Percentiles rank a stretch among this genome's conserved stretches.
phyloP scores from a whole-genome alignment of 139 green algal species.

The Chlamydomonas schloesseri region DNA sequence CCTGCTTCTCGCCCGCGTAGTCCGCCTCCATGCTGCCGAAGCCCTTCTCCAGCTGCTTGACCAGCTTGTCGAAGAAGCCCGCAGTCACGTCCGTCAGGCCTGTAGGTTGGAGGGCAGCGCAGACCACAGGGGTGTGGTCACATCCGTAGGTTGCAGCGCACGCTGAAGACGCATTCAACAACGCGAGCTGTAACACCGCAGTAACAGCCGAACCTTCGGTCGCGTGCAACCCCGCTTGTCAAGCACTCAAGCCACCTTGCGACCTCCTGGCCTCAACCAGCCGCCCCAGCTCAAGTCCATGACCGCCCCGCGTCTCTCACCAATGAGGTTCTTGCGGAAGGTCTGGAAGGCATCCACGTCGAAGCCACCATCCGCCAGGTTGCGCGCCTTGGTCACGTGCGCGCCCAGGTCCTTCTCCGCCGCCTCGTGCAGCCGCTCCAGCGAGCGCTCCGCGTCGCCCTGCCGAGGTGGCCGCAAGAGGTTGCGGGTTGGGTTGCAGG shows the following conservation, averaged over 20 bases:
- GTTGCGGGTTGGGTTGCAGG: too few relatives aligned
- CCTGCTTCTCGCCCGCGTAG: slow-evolving; percentile 54
- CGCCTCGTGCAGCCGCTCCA: slow-evolving; percentile 88
- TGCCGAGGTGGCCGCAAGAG: slow-evolving; percentile 48
- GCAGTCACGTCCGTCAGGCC: slow-evolving; percentile 90
- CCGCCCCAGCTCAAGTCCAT: too few relatives aligned
- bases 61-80: slow-evolving; percentile 91
- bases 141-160: too few relatives aligned
- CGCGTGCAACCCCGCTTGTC: too few relatives aligned
- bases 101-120: slow-evolving; percentile 4
- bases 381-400: slow-evolving; percentile 14
- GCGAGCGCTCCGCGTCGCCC: slow-evolving; percentile 85
- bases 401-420: slow-evolving; percentile 77
- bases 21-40: slow-evolving; percentile 74
- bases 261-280: too few relatives aligned
- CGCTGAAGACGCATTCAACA: too few relatives aligned
- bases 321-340: slow-evolving; percentile 88
- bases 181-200: too few relatives aligned
- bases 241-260: too few relatives aligned
- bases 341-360: slow-evolving; percentile 53
- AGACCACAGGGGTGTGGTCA: too few relatives aligned
- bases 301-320: not conserved
- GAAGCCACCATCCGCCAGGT: not conserved
- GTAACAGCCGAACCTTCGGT: too few relatives aligned
- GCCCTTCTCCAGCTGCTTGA: slow-evolving; percentile 87